phyloP scores from a whole-genome alignment of 2,329 filamentous ascomycete genomes.

The Nannizziopsis arthrosporioides region DNA sequence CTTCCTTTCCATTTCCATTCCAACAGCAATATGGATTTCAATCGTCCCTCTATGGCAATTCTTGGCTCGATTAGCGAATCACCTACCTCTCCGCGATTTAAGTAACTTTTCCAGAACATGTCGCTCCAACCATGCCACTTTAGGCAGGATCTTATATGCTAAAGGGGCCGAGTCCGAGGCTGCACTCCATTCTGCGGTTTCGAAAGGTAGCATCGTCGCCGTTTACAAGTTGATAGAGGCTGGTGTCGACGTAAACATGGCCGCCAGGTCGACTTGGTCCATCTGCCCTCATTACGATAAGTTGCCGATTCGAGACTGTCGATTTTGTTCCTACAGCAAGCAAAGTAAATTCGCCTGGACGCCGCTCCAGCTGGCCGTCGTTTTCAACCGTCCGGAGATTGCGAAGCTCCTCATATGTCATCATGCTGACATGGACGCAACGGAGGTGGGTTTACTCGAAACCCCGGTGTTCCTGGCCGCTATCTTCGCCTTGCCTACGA shows the following conservation, averaged over 20 bases:
- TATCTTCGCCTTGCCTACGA: not conserved
- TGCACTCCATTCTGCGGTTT: conserved; percentile 3
- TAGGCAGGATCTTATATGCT: conserved; percentile 5
- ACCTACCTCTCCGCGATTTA: too few relatives aligned
- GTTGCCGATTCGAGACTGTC: not conserved
- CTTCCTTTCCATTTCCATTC: too few relatives aligned
- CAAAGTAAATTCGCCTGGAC: not conserved
- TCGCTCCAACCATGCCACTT: not conserved
- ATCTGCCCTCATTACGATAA: not conserved
- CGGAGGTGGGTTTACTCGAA: not conserved
- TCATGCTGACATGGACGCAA: conserved; percentile 10
- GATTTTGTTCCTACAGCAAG: not conserved
- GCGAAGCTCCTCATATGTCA: conserved; percentile 21
- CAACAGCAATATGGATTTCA: too few relatives aligned
- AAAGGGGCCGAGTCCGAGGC: not conserved
- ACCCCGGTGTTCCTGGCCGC: not conserved
- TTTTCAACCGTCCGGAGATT: conserved; percentile 18
- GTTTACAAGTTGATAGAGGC: not conserved
- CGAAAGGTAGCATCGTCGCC: not conserved
- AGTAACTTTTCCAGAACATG: not conserved
- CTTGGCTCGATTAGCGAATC: too few relatives aligned
- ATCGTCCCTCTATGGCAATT: too few relatives aligned
- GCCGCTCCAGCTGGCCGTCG: conserved; percentile 19
- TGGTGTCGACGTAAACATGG: conserved; percentile 4
- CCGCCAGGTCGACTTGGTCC: not conserved